Evolutionary conservation across 495 filamentous ascomycete genomes (phyloP), one percentile per base, ranked within the genome.

Genomic region (Talaromyces wortmannii): DNA sequence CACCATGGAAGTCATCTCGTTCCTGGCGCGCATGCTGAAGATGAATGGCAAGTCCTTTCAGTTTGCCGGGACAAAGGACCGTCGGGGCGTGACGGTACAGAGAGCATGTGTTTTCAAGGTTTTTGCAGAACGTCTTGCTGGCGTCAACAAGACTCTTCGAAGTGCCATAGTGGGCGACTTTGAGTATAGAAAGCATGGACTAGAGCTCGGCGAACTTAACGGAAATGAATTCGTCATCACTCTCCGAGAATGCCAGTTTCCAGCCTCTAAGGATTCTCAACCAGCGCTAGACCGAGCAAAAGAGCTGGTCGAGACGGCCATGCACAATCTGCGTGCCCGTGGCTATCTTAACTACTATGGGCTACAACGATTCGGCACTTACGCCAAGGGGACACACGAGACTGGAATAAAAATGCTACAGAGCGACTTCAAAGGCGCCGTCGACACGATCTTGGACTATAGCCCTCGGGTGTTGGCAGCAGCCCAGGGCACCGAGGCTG

Each of bases 341-440:
- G 94, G 94, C 0, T 98, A 95, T 71, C 83, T 97, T 67, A 97
- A 98, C 67, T 97, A 97, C 73, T 98, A 88, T 57, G 94, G 94
- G 12, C 81, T 97, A 3, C 94, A 98, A 70, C 84, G 94, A 11
- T 98, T 98, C 60, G 94, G 94, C 23, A 88, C 89, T 4, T 92
- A 91, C 67, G 68, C 79, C 4, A 86, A 85, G 5, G 83, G 89
- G 5, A 97, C 94, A 1, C 88, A 96, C 59, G 78, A 80, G 1
- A 68, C 96, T 11, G 94, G 94, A 33, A 77, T 88, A 63, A 88
- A 88, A 63, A 87, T 98, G 52, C 81, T 98, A 1, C 80, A 89
- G 61, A 83, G 78, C 11, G 83, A 96, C 58, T 91, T 88, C 62
- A 78, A 90, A 65, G 88, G 80, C 31, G 91, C 91, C 31, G 81